Evolutionary conservation across 805 yeast genomes (phyloP).

Genomic region (Ogataea glucozyma): DNA sequence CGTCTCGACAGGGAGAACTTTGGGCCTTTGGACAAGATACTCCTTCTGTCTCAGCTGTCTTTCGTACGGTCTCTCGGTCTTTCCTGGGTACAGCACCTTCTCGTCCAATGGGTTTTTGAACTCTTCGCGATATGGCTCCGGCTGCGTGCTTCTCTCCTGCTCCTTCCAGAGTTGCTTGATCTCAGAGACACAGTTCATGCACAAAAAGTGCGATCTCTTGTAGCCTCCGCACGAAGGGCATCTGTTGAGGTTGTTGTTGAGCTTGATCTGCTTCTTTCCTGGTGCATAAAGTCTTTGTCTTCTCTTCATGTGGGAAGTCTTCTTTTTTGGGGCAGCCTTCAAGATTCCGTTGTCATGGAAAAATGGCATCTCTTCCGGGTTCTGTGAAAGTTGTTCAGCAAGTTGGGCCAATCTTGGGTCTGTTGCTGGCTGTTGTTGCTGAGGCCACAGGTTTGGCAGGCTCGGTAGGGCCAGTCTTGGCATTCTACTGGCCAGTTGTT

Average conservation of each 20-base stretch:
- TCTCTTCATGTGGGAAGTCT: slow-evolving; percentile 81
- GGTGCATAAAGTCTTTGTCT: slow-evolving; percentile 83
- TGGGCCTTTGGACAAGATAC: slow-evolving; percentile 55
- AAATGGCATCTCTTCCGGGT: slow-evolving; percentile 38
- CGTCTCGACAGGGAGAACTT: slow-evolving; percentile 53
- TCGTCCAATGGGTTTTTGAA: slow-evolving; percentile 59
- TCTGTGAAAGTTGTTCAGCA: slow-evolving; percentile 38
- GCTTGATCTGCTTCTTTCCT: slow-evolving; percentile 77
- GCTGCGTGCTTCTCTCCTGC: slow-evolving; percentile 30
- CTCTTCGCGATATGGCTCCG: slow-evolving; percentile 40
- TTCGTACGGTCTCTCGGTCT: slow-evolving; percentile 47
- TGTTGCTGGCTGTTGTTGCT: background rate
- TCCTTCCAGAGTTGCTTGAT: slow-evolving; percentile 70
- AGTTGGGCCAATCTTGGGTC: slow-evolving; percentile 3
- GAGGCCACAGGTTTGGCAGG: slow-evolving; percentile 7
- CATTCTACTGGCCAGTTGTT: slow-evolving; percentile 5
- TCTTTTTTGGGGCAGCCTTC: slow-evolving; percentile 92
- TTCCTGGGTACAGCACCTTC: slow-evolving; percentile 73
- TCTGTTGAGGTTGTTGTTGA: slow-evolving; percentile 73
- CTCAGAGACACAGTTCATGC: slow-evolving; percentile 89
- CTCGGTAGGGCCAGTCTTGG: slow-evolving; percentile 7
- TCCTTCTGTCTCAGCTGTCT: slow-evolving; percentile 53
- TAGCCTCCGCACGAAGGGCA: slow-evolving; percentile 96
- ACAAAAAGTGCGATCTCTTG: slow-evolving; percentile 85
- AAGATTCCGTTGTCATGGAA: slow-evolving; percentile 70